A percentile compares a stretch with the other conserved stretches of the same genome.
Evolutionary conservation across 1,284 basidiomycete species (phyloP).

Genomic region (Rhodotorula mucilaginosa): DNA sequence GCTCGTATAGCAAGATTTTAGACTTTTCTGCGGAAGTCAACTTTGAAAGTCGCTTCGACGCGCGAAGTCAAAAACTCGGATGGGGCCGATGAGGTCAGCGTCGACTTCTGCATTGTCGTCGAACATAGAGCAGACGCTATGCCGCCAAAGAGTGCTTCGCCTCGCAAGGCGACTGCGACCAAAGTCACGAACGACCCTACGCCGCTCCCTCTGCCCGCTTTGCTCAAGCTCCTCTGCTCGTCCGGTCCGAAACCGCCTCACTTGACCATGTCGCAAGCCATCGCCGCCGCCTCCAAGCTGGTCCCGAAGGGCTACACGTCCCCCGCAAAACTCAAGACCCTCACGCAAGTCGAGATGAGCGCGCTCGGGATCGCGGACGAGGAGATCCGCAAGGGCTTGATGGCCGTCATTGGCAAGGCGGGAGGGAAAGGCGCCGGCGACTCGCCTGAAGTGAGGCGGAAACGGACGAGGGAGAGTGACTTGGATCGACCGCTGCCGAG

Average conservation of each 20-base stretch:
- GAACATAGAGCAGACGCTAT: neutral
- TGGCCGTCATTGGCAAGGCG: constrained; percentile 22
- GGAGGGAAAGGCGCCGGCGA: constrained; percentile 50
- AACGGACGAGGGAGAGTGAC: constrained; percentile 51
- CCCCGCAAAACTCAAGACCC: constrained; percentile 32
- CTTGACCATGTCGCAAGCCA: constrained; percentile 68
- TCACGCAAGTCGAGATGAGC: constrained; percentile 24
- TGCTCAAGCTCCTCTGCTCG: constrained; percentile 34
- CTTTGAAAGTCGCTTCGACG: no score
- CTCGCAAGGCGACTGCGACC: constrained; percentile 3
- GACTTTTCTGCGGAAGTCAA: no score
- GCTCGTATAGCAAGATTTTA: no score
- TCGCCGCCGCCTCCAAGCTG: constrained; percentile 71
- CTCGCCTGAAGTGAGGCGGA: constrained; percentile 49
- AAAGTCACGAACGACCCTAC: constrained; percentile 11
- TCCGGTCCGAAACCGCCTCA: constrained; percentile 12
- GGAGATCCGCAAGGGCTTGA: constrained; percentile 25
- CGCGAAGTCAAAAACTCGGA: no score
- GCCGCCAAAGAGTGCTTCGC: constrained; percentile 1
- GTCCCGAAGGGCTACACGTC: constrained; percentile 53
- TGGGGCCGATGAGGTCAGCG: neutral
- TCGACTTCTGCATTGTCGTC: neutral
- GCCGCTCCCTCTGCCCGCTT: constrained; percentile 22
- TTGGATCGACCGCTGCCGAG: constrained; percentile 63
- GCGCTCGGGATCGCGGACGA: constrained; percentile 44